Conservation (phyloP, 2,329 filamentous ascomycete genomes). For the Fusarium zealandicum region DNA sequence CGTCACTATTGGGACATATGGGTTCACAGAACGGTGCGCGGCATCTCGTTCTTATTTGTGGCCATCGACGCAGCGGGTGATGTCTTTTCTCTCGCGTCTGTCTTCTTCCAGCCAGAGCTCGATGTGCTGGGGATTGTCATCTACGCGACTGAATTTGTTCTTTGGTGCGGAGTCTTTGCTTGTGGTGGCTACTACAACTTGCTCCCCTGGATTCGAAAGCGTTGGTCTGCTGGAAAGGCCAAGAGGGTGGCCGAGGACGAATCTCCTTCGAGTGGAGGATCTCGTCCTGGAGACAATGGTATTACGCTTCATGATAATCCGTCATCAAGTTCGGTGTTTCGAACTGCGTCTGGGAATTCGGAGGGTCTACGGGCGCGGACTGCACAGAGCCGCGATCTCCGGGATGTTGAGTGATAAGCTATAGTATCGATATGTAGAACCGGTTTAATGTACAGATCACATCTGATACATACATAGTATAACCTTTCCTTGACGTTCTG, state of each 20-base stretch:
- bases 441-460: too few species aligned
- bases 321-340: constrained; percentile 70
- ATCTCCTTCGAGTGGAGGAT: not conserved
- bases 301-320: constrained; percentile 57
- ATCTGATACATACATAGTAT: too few species aligned
- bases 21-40: constrained; percentile 68
- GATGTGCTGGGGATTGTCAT: constrained; percentile 71
- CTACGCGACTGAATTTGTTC: constrained; percentile 68
- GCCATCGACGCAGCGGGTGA: constrained; percentile 74
- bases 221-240: constrained; percentile 1
- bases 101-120: constrained; percentile 66
- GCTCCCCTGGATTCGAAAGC: constrained; percentile 54
- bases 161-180: constrained; percentile 73
- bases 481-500: too few species aligned
- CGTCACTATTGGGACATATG: constrained; percentile 76
- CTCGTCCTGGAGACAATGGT: constrained; percentile 2
- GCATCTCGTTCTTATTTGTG: constrained; percentile 77
- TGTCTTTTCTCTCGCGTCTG: constrained; percentile 69
- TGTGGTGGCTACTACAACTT: constrained; percentile 72
- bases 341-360: constrained; percentile 50
- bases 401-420: constrained; percentile 19
- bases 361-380: constrained; percentile 17
- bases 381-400: not conserved
- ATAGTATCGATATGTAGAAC: not conserved
- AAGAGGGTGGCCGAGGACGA: constrained; percentile 4